These are phyloP conservation scores for Hypoxylon sp. DNA, from an alignment of 2,329 filamentous ascomycete genomes.

Conservation along the genomic window DNA sequence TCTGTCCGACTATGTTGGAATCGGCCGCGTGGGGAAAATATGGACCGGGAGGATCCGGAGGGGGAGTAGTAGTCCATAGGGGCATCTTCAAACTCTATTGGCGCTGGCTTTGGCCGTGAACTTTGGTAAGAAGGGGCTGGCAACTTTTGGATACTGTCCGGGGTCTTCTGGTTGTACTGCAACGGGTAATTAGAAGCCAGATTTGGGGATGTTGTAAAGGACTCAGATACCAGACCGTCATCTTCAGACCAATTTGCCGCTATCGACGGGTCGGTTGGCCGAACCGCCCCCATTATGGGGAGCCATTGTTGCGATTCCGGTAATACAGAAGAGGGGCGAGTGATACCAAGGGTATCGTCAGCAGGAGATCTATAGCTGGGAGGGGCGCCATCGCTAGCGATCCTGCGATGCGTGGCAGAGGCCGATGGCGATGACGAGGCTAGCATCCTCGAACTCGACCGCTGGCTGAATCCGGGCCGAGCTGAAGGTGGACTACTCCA, in stretches of 20 bases:
- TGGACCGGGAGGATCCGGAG: slow-evolving; percentile 29
- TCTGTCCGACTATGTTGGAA: slow-evolving; percentile 40
- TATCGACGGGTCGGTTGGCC: slow-evolving; percentile 6
- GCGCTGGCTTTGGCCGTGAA: slow-evolving; percentile 37
- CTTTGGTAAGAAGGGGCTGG: slow-evolving; percentile 13
- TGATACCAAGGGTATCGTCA: slow-evolving; percentile 11
- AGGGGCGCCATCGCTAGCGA: slow-evolving; percentile 36
- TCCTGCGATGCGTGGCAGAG: slow-evolving; percentile 23
- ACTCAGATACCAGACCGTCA: slow-evolving; percentile 22
- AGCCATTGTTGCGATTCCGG: slow-evolving; percentile 36
- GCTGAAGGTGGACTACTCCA: slow-evolving; percentile 8
- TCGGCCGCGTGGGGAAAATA: slow-evolving; percentile 36
- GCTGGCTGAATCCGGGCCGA: slow-evolving; percentile 23
- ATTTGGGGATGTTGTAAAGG: slow-evolving; percentile 20
- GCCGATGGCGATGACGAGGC: slow-evolving; percentile 18
- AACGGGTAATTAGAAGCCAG: slow-evolving; percentile 2
- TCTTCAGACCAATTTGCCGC: slow-evolving; percentile 29
- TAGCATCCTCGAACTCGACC: slow-evolving; percentile 16
- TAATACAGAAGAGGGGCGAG: slow-evolving; percentile 24
- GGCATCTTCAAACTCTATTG: slow-evolving; percentile 46
- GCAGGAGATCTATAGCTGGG: slow-evolving; percentile 30
- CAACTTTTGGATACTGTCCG: slow-evolving; percentile 1
- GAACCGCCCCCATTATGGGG: slow-evolving; percentile 20
- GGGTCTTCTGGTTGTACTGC: slow-evolving; percentile 3
- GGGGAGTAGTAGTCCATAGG: slow-evolving; percentile 31